A percentile compares a stretch with the other conserved stretches of the same genome.
phyloP scores from a whole-genome alignment of 2,329 filamentous ascomycete genomes.

The Fusarium sp. region DNA sequence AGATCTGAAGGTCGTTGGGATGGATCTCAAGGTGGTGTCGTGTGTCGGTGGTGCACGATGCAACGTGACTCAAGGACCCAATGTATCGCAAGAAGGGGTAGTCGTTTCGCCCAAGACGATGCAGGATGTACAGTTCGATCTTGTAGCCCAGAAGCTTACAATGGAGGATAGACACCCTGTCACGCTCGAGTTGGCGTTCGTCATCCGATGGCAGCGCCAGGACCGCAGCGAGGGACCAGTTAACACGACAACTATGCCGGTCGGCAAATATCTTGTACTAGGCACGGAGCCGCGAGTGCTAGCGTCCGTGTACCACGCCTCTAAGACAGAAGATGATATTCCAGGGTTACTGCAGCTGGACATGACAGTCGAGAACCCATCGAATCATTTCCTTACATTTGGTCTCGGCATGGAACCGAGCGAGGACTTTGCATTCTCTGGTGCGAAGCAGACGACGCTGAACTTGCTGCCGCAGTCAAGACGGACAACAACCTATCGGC shows the following conservation, averaged over 20 bases:
- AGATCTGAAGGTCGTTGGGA: slow-evolving; percentile 70
- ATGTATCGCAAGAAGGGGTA: slow-evolving; percentile 56
- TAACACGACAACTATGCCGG: slow-evolving; percentile 76
- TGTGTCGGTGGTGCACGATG: slow-evolving; percentile 73
- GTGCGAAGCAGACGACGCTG: slow-evolving; percentile 81
- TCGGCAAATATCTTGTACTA: slow-evolving; percentile 83
- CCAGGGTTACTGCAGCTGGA: slow-evolving; percentile 59
- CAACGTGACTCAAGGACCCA: slow-evolving; percentile 54
- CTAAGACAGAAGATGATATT: slow-evolving; percentile 40
- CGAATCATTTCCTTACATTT: slow-evolving; percentile 94
- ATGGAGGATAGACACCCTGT: slow-evolving; percentile 85
- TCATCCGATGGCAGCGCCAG: slow-evolving; percentile 80
- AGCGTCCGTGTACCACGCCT: slow-evolving; percentile 62
- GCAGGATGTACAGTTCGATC: slow-evolving; percentile 76
- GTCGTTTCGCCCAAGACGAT: slow-evolving; percentile 74
- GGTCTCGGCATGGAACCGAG: slow-evolving; percentile 91
- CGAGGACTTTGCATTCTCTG: slow-evolving; percentile 93
- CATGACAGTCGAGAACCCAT: slow-evolving; percentile 88
- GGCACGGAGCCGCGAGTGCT: slow-evolving; percentile 89
- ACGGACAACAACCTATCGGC: slow-evolving; percentile 75
- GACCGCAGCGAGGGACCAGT: slow-evolving; percentile 47
- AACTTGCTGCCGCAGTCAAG: slow-evolving; percentile 86
- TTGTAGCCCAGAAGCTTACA: slow-evolving; percentile 78
- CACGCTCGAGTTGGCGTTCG: slow-evolving; percentile 77
- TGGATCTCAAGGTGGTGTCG: slow-evolving; percentile 70